Conservation (phyloP, 140 eudicot genomes). For the Anethum foeniculum region DNA sequence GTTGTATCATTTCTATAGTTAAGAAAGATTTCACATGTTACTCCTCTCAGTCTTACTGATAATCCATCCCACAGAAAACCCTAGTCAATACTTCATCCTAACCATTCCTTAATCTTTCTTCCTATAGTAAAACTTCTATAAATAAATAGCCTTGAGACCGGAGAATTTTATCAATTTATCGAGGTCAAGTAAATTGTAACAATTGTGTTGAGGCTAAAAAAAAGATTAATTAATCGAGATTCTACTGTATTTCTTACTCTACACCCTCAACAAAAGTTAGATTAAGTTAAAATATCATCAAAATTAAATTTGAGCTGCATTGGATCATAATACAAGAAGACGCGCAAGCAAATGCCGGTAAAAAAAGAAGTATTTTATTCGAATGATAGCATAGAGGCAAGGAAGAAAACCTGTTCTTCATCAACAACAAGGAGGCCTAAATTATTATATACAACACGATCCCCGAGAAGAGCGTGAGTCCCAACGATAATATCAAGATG, state of each 20-base stretch:
- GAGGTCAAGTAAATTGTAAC: background rate
- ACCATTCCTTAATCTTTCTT: too few relatives aligned
- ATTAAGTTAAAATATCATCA: background rate
- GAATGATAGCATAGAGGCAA: slow-evolving; percentile 10
- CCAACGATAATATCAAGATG: slow-evolving; percentile 85
- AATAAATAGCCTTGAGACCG: background rate
- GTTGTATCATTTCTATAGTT: background rate
- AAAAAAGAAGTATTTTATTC: background rate
- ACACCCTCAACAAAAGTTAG: background rate
- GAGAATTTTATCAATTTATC: background rate
- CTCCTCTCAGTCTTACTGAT: background rate
- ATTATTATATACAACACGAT: slow-evolving; percentile 69
- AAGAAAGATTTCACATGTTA: background rate
- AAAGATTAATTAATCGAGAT: background rate
- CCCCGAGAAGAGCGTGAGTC: slow-evolving; percentile 90
- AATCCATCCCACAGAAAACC: slow-evolving; percentile 1
- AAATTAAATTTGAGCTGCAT: background rate
- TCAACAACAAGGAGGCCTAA: slow-evolving; percentile 94
- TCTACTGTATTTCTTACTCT: background rate
- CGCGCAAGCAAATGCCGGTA: slow-evolving; percentile 5
- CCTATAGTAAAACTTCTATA: background rate
- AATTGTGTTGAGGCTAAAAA: background rate
- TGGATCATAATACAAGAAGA: background rate
- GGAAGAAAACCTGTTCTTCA: slow-evolving; percentile 84
- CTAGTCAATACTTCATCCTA: background rate